These are phyloP conservation scores for Cystobasidium sp. DNA, from an alignment of 1,284 basidiomycete genomes.

Conservation along the genomic window DNA sequence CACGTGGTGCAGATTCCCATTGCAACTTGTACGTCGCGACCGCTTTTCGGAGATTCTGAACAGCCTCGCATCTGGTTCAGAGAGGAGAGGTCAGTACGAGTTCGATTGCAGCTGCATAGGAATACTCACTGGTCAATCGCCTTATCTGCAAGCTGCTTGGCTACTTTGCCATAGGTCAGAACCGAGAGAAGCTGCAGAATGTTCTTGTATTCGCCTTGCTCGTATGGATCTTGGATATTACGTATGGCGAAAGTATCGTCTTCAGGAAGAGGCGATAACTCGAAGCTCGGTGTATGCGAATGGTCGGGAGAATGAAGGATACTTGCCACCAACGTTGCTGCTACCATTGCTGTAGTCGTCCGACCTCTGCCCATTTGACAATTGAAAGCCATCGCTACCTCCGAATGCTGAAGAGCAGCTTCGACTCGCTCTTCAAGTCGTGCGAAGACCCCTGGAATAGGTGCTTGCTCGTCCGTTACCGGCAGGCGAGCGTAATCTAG, in stretches of 20 bases:
- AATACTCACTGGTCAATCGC: slow-evolving; percentile 70
- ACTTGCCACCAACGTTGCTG: slow-evolving; percentile 82
- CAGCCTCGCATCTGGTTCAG: slow-evolving; percentile 62
- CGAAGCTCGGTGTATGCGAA: slow-evolving; percentile 25
- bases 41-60: slow-evolving; percentile 89
- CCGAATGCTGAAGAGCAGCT: slow-evolving; percentile 68
- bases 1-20: slow-evolving; percentile 77
- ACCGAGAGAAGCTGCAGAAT: slow-evolving; percentile 86
- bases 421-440: slow-evolving; percentile 76
- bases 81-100: background rate
- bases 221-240: slow-evolving; percentile 54
- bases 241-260: slow-evolving; percentile 26
- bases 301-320: slow-evolving; percentile 58
- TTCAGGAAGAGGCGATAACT: slow-evolving; percentile 33
- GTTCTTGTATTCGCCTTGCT: slow-evolving; percentile 89
- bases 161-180: slow-evolving; percentile 66
- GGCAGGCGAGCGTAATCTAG: slow-evolving; percentile 85
- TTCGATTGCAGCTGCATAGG: background rate
- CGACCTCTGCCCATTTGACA: slow-evolving; percentile 63
- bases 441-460: slow-evolving; percentile 79
- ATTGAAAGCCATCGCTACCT: slow-evolving; percentile 53
- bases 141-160: slow-evolving; percentile 88
- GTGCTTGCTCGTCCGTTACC: slow-evolving; percentile 94
- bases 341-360: slow-evolving; percentile 89
- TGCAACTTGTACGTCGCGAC: slow-evolving; percentile 94